phyloP scores from a whole-genome alignment of 306 rosid species.

The Quercus alba region DNA sequence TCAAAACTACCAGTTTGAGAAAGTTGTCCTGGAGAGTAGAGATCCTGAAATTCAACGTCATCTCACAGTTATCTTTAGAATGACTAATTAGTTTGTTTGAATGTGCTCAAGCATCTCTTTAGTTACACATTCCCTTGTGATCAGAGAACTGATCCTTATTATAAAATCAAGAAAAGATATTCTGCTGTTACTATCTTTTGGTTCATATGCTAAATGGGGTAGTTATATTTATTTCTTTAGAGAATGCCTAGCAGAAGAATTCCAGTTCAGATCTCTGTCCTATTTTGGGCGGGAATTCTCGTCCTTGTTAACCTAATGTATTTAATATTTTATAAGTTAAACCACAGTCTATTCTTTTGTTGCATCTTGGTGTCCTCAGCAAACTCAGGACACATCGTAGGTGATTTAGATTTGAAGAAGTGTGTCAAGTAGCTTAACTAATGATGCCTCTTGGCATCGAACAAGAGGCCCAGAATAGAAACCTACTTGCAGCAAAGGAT shows the following conservation, averaged over 20 bases:
- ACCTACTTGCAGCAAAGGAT: not conserved
- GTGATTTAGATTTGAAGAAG: not conserved
- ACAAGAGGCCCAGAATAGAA: not conserved
- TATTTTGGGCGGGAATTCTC: not conserved
- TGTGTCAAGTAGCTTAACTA: not conserved
- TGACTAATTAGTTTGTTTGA: not conserved
- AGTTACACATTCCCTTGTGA: not conserved
- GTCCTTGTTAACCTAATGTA: not conserved
- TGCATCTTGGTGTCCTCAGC: slow-evolving; percentile 6
- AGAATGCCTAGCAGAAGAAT: not conserved
- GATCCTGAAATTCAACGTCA: not conserved
- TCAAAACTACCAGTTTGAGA: not conserved
- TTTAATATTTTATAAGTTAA: not conserved
- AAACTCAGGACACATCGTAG: slow-evolving; percentile 5
- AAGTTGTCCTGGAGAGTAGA: not conserved
- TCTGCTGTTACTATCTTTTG: not conserved
- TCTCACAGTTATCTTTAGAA: not conserved
- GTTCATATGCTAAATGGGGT: not conserved
- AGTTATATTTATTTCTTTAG: not conserved
- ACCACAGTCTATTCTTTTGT: slow-evolving; percentile 1
- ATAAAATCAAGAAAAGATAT: not conserved
- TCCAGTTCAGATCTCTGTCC: not conserved
- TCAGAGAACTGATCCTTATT: not conserved
- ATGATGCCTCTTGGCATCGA: not conserved
- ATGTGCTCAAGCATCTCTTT: not conserved